phyloP scores from a whole-genome alignment of 495 filamentous ascomycete genomes.

The Aspergillus ostianus region DNA sequence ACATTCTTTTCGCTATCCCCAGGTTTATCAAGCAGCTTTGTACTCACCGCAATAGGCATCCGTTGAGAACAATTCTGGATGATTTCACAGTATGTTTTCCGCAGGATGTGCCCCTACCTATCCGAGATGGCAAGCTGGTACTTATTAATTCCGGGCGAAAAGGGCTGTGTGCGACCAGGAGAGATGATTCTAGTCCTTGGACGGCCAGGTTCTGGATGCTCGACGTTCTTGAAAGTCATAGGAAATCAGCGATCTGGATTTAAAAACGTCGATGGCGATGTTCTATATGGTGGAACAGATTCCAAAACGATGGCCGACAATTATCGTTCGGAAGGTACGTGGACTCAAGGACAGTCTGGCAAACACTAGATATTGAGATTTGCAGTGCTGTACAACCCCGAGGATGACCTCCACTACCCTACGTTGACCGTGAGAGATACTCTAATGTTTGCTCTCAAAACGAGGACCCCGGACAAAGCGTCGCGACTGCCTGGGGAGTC shows the following conservation, averaged over 20 bases:
- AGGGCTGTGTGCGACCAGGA: conserved; percentile 47
- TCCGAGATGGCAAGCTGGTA: conserved; percentile 29
- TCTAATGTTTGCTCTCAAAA: conserved; percentile 66
- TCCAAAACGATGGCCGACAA: conserved; percentile 59
- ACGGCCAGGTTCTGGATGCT: conserved; percentile 68
- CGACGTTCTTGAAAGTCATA: conserved; percentile 68
- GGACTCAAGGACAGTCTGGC: neutral
- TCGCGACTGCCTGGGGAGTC: conserved; percentile 59
- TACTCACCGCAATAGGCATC: conserved; percentile 39
- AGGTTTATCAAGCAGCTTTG: conserved; percentile 51
- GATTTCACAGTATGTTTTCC: conserved; percentile 50
- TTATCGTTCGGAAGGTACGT: conserved; percentile 57
- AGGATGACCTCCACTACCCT: conserved; percentile 76
- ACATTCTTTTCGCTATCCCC: conserved; percentile 59
- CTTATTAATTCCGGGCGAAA: conserved; percentile 2
- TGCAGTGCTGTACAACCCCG: conserved; percentile 61
- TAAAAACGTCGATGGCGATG: conserved; percentile 59
- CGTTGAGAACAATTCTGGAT: conserved; percentile 62
- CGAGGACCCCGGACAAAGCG: conserved; percentile 62
- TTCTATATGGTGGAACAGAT: conserved; percentile 63
- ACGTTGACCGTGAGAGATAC: conserved; percentile 70
- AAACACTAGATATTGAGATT: neutral
- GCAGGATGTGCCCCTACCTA: conserved; percentile 21
- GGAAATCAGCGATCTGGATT: conserved; percentile 66
- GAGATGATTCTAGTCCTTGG: conserved; percentile 66